A percentile compares a stretch with the other conserved stretches of the same genome.
Evolutionary conservation across 495 filamentous ascomycete genomes (phyloP).

Genomic region (Penicillium goetzii): DNA sequence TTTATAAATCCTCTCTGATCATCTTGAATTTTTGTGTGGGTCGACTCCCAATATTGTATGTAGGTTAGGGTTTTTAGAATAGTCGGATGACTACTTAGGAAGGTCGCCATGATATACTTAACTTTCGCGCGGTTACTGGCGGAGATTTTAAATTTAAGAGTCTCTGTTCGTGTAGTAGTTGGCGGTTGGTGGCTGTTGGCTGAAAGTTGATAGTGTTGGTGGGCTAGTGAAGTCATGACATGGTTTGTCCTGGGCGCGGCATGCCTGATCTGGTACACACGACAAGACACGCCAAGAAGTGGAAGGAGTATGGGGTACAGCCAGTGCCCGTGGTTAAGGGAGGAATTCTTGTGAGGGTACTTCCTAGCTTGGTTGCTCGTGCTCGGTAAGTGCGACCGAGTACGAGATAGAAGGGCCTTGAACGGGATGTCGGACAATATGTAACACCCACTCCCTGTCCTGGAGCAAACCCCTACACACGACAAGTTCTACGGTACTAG

Average conservation of each 20-base stretch:
- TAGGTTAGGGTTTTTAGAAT: neutral
- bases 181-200: neutral
- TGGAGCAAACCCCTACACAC: too few species aligned
- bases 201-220: neutral
- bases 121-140: neutral
- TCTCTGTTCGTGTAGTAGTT: neutral
- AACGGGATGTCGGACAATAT: neutral
- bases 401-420: neutral
- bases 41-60: neutral
- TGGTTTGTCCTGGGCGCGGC: neutral
- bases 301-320: neutral
- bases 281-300: neutral
- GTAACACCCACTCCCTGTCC: neutral
- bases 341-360: neutral
- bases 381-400: neutral
- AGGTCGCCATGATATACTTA: neutral
- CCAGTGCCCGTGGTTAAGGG: neutral
- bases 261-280: conserved; percentile 1
- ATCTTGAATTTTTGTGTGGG: neutral
- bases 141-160: neutral
- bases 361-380: neutral
- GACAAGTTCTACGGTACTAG: too few species aligned
- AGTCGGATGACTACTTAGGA: neutral
- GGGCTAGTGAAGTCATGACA: conserved; percentile 2
- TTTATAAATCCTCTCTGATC: neutral